A percentile compares a stretch with the other conserved stretches of the same genome.
These are phyloP conservation scores for Phytophthora pluvialis DNA, from an alignment of 352 stramenopile species.

Conservation along the genomic window DNA sequence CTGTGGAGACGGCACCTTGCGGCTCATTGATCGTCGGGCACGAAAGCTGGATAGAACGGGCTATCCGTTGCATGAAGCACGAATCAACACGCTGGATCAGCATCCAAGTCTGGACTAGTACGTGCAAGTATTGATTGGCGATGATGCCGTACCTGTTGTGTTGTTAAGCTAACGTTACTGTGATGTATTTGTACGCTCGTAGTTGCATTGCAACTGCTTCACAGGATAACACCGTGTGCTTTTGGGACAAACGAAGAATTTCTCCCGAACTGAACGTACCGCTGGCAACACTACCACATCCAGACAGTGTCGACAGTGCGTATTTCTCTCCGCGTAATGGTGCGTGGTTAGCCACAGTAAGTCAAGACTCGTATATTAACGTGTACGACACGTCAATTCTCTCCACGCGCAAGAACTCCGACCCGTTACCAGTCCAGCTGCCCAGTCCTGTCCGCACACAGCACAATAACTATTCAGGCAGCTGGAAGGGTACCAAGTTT, in stretches of 20 bases:
- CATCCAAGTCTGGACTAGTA: conserved; percentile 49
- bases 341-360: conserved; percentile 64
- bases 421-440: background rate
- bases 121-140: conserved; percentile 40
- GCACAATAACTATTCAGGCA: conserved; percentile 37
- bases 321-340: conserved; percentile 73
- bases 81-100: conserved; percentile 75
- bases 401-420: conserved; percentile 16
- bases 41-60: conserved; percentile 11
- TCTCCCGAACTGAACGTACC: conserved; percentile 37
- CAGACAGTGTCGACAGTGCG: conserved; percentile 68
- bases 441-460: conserved; percentile 35
- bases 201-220: conserved; percentile 76
- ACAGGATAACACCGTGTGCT: conserved; percentile 60
- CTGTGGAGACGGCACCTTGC: conserved; percentile 58
- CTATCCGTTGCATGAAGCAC: conserved; percentile 63
- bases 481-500: too few species aligned
- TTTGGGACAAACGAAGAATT: conserved; percentile 76
- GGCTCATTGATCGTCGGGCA: conserved; percentile 51
- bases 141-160: background rate
- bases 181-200: conserved; percentile 2
- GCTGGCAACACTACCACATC: conserved; percentile 55
- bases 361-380: conserved; percentile 67
- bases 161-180: background rate
- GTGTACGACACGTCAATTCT: conserved; percentile 50